phyloP scores from a whole-genome alignment of 2,329 filamentous ascomycete species.

The Helotiales sp. region DNA sequence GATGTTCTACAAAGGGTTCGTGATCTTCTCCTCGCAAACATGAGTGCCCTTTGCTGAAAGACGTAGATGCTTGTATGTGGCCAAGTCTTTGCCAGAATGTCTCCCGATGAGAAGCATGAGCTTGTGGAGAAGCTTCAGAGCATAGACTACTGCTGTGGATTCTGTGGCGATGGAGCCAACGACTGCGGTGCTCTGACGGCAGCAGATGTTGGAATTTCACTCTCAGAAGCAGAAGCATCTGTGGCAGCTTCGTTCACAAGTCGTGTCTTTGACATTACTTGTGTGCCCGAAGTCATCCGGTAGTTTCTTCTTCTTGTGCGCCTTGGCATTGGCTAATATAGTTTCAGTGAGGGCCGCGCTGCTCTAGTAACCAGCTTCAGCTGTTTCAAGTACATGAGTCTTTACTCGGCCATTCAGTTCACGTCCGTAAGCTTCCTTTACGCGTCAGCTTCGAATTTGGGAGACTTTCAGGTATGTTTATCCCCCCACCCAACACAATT shows the following conservation, averaged over 20 bases:
- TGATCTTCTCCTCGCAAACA: slow-evolving; percentile 22
- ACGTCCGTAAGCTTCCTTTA: slow-evolving; percentile 97
- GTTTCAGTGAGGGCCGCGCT: slow-evolving; percentile 78
- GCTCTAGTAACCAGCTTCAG: slow-evolving; percentile 98
- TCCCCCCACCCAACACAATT: background rate
- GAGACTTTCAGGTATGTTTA: slow-evolving; percentile 79
- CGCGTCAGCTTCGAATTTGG: slow-evolving; percentile 88
- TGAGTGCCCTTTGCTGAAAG: background rate
- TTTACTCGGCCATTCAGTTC: slow-evolving; percentile 99
- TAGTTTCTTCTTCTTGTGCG: slow-evolving; percentile 45
- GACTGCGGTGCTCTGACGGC: slow-evolving; percentile 97
- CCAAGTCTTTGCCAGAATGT: slow-evolving; percentile 97
- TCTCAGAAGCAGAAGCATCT: slow-evolving; percentile 96
- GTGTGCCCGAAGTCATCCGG: slow-evolving; percentile 89
- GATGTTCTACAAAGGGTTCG: slow-evolving; percentile 72
- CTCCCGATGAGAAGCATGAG: slow-evolving; percentile 97
- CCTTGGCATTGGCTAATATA: slow-evolving; percentile 22
- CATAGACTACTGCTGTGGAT: slow-evolving; percentile 93
- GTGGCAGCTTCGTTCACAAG: slow-evolving; percentile 98
- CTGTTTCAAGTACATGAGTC: slow-evolving; percentile 99
- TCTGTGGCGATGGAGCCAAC: slow-evolving; percentile 97
- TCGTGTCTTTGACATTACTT: slow-evolving; percentile 93
- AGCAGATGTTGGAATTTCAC: slow-evolving; percentile 94
- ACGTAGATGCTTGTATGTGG: slow-evolving; percentile 83
- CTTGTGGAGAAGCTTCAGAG: slow-evolving; percentile 96